A percentile compares a stretch with the other conserved stretches of the same genome.
phyloP scores from a whole-genome alignment of 768 basidiomycete species.

The Ephemerocybe angulata region DNA sequence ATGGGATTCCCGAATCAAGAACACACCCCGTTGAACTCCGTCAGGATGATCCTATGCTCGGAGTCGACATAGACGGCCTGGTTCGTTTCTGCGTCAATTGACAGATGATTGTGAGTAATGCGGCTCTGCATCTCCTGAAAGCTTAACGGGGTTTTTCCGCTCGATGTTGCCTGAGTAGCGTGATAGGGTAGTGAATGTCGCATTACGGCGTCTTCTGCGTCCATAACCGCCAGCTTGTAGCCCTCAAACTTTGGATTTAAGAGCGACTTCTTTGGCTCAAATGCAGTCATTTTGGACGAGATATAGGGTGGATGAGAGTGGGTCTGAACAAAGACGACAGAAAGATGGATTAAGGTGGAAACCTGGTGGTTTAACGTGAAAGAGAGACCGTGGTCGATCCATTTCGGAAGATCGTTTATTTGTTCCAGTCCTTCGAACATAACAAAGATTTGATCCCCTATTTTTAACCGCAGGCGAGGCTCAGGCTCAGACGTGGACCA shows the following conservation, averaged over 20 bases:
- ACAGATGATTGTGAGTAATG: conserved; percentile 80
- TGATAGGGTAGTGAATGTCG: conserved; percentile 51
- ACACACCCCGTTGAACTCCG: conserved; percentile 60
- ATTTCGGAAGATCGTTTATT: too few relatives aligned
- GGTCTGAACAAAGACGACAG: neutral
- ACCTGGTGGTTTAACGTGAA: too few relatives aligned
- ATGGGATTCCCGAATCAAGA: conserved; percentile 8
- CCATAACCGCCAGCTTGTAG: conserved; percentile 66
- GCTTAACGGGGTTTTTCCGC: conserved; percentile 58
- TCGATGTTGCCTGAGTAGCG: conserved; percentile 58
- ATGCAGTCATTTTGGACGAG: conserved; percentile 25
- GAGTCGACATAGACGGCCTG: conserved; percentile 68
- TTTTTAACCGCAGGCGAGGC: neutral
- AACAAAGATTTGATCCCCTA: too few relatives aligned
- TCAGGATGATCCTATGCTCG: conserved; percentile 53
- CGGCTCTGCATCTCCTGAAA: conserved; percentile 83
- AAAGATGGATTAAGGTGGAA: too few relatives aligned
- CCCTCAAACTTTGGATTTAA: conserved; percentile 84
- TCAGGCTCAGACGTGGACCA: neutral
- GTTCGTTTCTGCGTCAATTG: conserved; percentile 40
- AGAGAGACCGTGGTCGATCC: too few relatives aligned
- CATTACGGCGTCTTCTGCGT: conserved; percentile 51
- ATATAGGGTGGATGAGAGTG: neutral
- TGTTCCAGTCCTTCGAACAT: too few relatives aligned
- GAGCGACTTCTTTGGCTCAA: conserved; percentile 48